Evolutionary conservation across 2,329 filamentous ascomycete genomes (phyloP).

Genomic region (Drechslerella dactyloides): DNA sequence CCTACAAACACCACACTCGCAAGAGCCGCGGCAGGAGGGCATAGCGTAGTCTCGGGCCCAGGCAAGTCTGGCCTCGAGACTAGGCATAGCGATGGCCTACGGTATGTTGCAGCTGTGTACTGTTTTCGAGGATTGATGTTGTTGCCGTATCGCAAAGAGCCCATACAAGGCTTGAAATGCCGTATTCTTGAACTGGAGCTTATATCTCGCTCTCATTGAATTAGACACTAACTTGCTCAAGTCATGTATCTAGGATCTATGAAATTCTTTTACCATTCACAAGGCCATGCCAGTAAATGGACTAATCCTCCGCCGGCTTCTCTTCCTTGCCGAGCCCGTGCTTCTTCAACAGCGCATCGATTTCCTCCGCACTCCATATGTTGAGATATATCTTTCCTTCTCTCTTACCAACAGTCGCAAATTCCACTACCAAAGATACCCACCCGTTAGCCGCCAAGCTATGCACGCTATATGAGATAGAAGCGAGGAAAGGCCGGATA

Average conservation of each 20-base stretch:
- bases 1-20: not conserved
- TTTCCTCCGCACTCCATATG: constrained; percentile 95
- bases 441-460: not conserved
- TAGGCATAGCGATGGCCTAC: too few relatives aligned
- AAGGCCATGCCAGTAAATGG: constrained; percentile 8
- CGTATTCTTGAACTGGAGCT: constrained; percentile 3
- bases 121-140: too few relatives aligned
- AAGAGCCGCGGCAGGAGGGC: not conserved
- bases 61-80: too few relatives aligned
- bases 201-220: constrained; percentile 5
- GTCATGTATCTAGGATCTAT: constrained; percentile 14
- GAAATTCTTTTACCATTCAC: not conserved
- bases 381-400: constrained; percentile 98
- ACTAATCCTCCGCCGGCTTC: constrained; percentile 68
- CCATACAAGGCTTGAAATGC: too few relatives aligned
- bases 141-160: too few relatives aligned
- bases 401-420: constrained; percentile 95
- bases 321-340: constrained; percentile 91
- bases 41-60: not conserved
- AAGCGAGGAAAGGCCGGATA: constrained; percentile 50
- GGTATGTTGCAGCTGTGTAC: too few relatives aligned
- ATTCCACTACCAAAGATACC: constrained; percentile 72
- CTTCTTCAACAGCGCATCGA: constrained; percentile 89
- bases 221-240: constrained; percentile 35
- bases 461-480: constrained; percentile 54